Evolutionary conservation across 108 stramenopile genomes (phyloP).

Genomic region (Nannochloropsis granulata): DNA sequence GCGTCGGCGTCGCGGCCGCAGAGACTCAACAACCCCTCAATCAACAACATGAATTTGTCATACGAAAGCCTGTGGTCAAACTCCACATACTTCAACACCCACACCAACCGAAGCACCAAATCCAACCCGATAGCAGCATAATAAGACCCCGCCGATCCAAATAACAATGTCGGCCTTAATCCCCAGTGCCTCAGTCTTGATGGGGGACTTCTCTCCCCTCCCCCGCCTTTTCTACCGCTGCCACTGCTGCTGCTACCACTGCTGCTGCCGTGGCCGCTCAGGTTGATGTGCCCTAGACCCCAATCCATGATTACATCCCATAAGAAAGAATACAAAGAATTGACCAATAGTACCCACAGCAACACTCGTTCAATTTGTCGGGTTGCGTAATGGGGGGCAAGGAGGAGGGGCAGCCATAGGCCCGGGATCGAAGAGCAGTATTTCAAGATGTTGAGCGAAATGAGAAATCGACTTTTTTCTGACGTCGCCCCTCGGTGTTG

Average conservation of each 20-base stretch:
- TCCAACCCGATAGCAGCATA: slow-evolving; percentile 22
- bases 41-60: slow-evolving; percentile 2
- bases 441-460: slow-evolving; percentile 18
- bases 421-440: slow-evolving; percentile 21
- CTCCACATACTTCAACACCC: slow-evolving; percentile 6
- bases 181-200: neutral
- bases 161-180: slow-evolving; percentile 6
- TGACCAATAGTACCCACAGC: slow-evolving; percentile 9
- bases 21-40: neutral
- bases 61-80: neutral
- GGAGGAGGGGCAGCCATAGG: slow-evolving; percentile 22
- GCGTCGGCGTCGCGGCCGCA: neutral
- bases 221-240: neutral
- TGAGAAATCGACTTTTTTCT: neutral
- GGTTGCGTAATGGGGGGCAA: slow-evolving; percentile 3
- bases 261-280: neutral
- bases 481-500: slow-evolving; percentile 12
- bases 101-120: slow-evolving; percentile 21
- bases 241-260: neutral
- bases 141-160: slow-evolving; percentile 1
- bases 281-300: slow-evolving; percentile 15
- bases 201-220: neutral
- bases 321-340: slow-evolving; percentile 24
- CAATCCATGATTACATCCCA: slow-evolving; percentile 32
- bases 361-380: neutral